Conservation (phyloP, 2,329 filamentous ascomycete genomes). For the Alternaria panax region DNA sequence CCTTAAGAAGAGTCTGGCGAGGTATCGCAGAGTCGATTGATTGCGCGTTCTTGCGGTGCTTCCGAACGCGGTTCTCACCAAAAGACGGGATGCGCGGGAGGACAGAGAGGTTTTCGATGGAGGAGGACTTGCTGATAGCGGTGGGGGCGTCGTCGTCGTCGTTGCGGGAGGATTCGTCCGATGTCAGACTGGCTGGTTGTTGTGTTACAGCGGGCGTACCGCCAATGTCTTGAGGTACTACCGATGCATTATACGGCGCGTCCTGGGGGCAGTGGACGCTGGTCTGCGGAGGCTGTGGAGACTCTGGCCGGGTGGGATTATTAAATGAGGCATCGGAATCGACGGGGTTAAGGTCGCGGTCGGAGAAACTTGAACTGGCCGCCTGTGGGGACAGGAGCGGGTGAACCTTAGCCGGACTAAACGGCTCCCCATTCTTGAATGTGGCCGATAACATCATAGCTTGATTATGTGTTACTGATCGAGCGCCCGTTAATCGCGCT, state of each 20-base stretch:
- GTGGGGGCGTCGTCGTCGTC: constrained; percentile 25
- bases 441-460: constrained; percentile 33
- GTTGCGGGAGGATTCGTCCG: constrained; percentile 39
- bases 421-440: constrained; percentile 41
- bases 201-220: constrained; percentile 35
- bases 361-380: constrained; percentile 38
- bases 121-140: constrained; percentile 41
- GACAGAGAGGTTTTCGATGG: constrained; percentile 46
- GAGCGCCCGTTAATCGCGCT: neutral
- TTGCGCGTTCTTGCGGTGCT: constrained; percentile 51
- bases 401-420: constrained; percentile 44
- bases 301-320: constrained; percentile 36
- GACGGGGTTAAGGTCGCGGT: constrained; percentile 43
- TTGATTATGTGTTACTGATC: neutral
- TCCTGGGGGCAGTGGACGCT: constrained; percentile 32
- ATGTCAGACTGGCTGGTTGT: constrained; percentile 24
- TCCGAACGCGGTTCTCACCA: constrained; percentile 46
- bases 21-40: constrained; percentile 71
- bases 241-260: constrained; percentile 38
- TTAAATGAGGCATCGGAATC: constrained; percentile 35
- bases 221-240: constrained; percentile 40
- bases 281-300: constrained; percentile 34
- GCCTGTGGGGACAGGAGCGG: constrained; percentile 45
- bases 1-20: constrained; percentile 83
- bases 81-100: constrained; percentile 47